Percentiles rank a stretch among this genome's conserved stretches.
Evolutionary conservation across 2,329 filamentous ascomycete species (phyloP).

Genomic region (Neofusicoccum cordaticola): DNA sequence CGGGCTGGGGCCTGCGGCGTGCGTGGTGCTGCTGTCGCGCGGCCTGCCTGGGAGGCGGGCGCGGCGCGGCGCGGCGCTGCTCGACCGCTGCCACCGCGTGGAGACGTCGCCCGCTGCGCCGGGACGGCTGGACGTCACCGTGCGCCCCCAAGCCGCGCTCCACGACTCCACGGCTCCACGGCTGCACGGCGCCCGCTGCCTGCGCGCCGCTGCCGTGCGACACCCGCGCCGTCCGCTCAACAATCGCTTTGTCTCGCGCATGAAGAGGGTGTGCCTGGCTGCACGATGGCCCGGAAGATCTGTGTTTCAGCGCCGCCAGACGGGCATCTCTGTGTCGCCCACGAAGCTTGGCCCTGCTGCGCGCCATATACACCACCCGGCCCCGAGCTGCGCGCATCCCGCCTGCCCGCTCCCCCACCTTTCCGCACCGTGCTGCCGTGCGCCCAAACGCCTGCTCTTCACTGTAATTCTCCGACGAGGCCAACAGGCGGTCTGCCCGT

Average conservation of each 20-base stretch:
- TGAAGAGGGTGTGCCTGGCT: constrained; percentile 2
- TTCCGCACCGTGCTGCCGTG: not conserved
- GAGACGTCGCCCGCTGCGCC: not conserved
- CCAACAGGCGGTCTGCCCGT: constrained; percentile 6
- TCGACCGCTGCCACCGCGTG: not conserved
- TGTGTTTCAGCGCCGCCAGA: constrained; percentile 8
- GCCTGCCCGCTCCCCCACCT: not conserved
- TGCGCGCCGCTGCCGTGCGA: not conserved
- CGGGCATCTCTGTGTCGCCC: constrained; percentile 1
- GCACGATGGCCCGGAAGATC: constrained; percentile 1
- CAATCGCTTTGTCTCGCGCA: constrained; percentile 7
- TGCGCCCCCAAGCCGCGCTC: too few relatives aligned
- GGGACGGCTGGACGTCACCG: too few relatives aligned
- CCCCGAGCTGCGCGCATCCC: not conserved
- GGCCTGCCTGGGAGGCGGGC: too few relatives aligned
- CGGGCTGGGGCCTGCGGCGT: too few relatives aligned
- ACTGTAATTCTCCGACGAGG: not conserved
- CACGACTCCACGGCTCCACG: too few relatives aligned
- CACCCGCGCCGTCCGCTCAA: not conserved
- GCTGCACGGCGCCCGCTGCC: not conserved
- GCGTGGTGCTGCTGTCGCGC: too few relatives aligned
- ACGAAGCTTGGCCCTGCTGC: not conserved
- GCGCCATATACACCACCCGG: not conserved
- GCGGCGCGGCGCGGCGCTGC: too few relatives aligned
- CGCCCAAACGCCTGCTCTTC: not conserved